Evolutionary conservation across 1,284 basidiomycete genomes (phyloP), one percentile per base, ranked within the genome.

Genomic region (Rhodotorula sp.): DNA sequence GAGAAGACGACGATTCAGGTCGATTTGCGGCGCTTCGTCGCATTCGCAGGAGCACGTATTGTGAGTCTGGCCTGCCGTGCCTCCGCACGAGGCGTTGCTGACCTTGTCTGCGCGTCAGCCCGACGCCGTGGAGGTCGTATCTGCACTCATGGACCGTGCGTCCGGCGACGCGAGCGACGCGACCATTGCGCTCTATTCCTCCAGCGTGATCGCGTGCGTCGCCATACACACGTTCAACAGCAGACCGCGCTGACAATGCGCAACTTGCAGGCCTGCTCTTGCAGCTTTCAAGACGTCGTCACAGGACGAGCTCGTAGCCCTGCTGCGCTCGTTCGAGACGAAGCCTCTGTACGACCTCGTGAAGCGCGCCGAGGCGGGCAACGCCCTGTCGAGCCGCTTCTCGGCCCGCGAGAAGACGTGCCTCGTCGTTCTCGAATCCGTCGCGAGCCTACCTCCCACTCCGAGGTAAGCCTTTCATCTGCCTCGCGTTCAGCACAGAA

Each of bases 351-450:
- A 34, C 10, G 46, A 61, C 41, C 65, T 73, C 25, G 21, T 63
- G 13, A 70, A 68, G 49, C 53, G 68, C 13, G 19, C 14, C 21
- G 67, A 64, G 65, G 64, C 58, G 50, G 59, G 50, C 25, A n/a
- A 5, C 7, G 12, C 5, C 16, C 34, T 65, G 12, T n/a, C 42
- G 23, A 7, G 12, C 7, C n/a, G 23, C 21, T 4, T 64, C 7
- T 53, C 48, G 19, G 45, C 57, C 25, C 62, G 63, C 46, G 72
- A 71, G 56, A 64, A 63, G 48, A 71, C 73, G 1, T 70, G 64
- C 57, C 53, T 64, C n/a, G 27, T 62, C 12, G 45, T 74, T 4
- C 60, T 66, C 53, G 73, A 72, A 44, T 44, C 63, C 1, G 50
- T 72, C 8, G 62, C 57, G 7, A 41, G 21, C 1, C 21, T 72